A percentile compares a stretch with the other conserved stretches of the same genome.
These are phyloP conservation scores for Senna tora DNA, from an alignment of 306 rosid species.

Conservation along the genomic window DNA sequence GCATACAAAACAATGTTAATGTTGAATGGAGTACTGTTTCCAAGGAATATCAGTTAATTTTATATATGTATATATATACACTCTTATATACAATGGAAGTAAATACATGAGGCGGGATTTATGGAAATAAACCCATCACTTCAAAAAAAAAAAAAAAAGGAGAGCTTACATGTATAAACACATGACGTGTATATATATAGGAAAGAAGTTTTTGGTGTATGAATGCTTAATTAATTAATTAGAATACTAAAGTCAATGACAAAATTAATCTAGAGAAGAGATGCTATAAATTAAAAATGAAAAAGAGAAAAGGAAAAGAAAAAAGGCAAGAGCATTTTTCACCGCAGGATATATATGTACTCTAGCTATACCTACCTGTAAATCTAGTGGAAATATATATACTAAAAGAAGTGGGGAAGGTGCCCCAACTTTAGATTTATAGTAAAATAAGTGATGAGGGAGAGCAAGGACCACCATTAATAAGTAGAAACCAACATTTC, in stretches of 20 bases:
- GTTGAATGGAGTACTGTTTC: no score
- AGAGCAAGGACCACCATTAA: slow-evolving; percentile 37
- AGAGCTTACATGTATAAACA: no score
- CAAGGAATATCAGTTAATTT: no score
- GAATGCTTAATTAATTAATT: not conserved
- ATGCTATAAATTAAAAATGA: not conserved
- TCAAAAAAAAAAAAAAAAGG: no score
- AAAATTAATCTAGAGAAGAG: not conserved
- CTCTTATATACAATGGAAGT: no score
- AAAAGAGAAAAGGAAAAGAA: not conserved
- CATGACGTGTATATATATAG: not conserved
- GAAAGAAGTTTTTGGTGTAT: not conserved
- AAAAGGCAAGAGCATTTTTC: not conserved
- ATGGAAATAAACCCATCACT: no score
- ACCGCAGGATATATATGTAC: not conserved
- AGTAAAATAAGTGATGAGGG: not conserved
- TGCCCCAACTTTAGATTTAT: not conserved
- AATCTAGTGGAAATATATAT: slow-evolving; percentile 4
- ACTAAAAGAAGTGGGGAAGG: not conserved
- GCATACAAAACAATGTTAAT: no score
- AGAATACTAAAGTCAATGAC: not conserved
- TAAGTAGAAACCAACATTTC: slow-evolving; percentile 27
- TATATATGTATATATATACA: no score
- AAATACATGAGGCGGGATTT: no score
- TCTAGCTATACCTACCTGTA: not conserved